phyloP scores from a whole-genome alignment of 768 basidiomycete species.

The Clitopilus hobsonii region DNA sequence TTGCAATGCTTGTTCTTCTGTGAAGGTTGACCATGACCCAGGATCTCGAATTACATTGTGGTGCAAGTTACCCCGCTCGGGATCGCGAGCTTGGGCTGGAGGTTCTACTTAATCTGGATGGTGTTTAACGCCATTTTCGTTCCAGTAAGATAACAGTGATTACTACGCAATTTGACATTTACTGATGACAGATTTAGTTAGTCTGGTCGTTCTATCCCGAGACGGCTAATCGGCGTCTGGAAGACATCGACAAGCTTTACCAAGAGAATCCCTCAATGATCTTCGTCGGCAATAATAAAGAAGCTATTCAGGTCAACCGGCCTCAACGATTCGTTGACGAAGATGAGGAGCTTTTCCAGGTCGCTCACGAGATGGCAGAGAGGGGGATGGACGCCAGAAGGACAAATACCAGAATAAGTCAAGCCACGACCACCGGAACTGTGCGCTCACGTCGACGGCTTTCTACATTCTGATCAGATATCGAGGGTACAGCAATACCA shows the following conservation, averaged over 20 bases:
- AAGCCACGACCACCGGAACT: neutral
- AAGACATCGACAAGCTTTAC: conserved; percentile 45
- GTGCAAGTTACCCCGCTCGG: conserved; percentile 45
- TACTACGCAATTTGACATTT: too few species aligned
- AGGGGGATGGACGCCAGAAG: neutral
- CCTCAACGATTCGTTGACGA: too few species aligned
- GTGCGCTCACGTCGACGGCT: too few species aligned
- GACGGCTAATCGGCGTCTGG: conserved; percentile 44
- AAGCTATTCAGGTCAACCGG: conserved; percentile 35
- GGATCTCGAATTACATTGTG: conserved; percentile 45
- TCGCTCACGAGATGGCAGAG: neutral
- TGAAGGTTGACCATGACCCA: conserved; percentile 5
- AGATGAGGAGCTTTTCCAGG: conserved; percentile 21
- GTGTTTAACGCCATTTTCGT: conserved; percentile 32
- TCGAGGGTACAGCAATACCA: too few species aligned
- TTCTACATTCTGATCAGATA: too few species aligned
- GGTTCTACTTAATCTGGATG: conserved; percentile 46
- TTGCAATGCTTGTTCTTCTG: neutral
- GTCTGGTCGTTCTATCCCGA: conserved; percentile 51
- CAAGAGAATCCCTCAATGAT: conserved; percentile 37
- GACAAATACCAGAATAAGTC: neutral
- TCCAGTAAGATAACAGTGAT: neutral
- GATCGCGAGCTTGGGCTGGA: conserved; percentile 41
- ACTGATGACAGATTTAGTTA: too few species aligned
- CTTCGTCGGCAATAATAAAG: conserved; percentile 35